Evolutionary conservation across 208 protist genomes (phyloP), one percentile per base, ranked within the genome.

Genomic region (Trypanosoma conorhini): DNA sequence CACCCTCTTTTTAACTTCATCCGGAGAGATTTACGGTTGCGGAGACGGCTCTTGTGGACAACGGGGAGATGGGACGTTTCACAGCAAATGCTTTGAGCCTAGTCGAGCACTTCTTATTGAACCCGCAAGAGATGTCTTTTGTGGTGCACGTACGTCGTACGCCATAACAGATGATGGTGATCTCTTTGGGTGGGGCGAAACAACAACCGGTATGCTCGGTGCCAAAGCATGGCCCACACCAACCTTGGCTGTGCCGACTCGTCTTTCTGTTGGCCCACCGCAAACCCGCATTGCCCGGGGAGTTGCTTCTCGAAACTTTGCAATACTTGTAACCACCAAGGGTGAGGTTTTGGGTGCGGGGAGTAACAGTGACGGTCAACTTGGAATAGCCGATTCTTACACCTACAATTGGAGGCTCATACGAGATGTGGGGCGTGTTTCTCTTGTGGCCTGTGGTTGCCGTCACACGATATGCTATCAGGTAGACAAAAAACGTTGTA

Each of bases 31-130:
- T 66, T 76, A 70, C 59, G 44, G 63, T 21, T 70, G 57, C 57
- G 54, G 62, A 31, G 62, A 57, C n/a, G 62, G 71, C 42, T 76
- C 71, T 22, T 76, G 71, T 69, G 71, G 71, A n/a, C 61, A 76
- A 33, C 71, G 57, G 35, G 62, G 62, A 40, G 64, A 76, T 50
- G 71, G 71, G 5, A 66, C 62, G 35, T 58, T 65, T 22, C 65
- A 65, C 44, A 28, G 46, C 40, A 28, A 64, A 51, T 68, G 50
- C 51, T 76, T 58, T 69, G 54, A 61, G 30, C 42, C 62, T 46
- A 42, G 40, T 7, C 31, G 65, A 28, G 62, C 59, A 31, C 35
- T 70, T 56, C 56, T 76, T 54, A 13, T 65, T n/a, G 62, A 64
- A 68, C 31, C 15, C 22, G 50, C 50, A 62, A 66, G 30, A 35